phyloP scores from a whole-genome alignment of 163 green algal genomes.

The Scenedesmus sp. region DNA sequence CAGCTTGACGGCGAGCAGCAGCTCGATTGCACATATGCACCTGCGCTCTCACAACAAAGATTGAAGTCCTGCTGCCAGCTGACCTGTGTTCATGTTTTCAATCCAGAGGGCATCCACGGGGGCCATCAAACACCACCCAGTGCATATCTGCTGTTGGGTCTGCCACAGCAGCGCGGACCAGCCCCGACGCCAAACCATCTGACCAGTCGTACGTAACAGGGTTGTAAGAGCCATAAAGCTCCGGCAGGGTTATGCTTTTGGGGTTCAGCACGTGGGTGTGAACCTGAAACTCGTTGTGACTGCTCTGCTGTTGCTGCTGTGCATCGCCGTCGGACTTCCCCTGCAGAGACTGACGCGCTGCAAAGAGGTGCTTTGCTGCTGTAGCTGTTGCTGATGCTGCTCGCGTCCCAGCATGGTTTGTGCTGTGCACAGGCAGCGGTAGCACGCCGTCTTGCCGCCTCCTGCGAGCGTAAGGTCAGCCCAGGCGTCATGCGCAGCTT shows the following conservation, averaged over 20 bases:
- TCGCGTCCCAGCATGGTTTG: slow-evolving; percentile 71
- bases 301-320: background rate
- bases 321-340: background rate
- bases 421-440: slow-evolving; percentile 73
- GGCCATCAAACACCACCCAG: slow-evolving; percentile 90
- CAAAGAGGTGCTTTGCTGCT: slow-evolving; percentile 65
- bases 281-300: background rate
- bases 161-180: slow-evolving; percentile 69
- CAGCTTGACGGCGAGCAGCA: too few relatives aligned
- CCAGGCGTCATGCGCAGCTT: too few relatives aligned
- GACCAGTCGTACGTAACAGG: slow-evolving; percentile 83
- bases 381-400: slow-evolving; percentile 69
- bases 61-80: too few relatives aligned
- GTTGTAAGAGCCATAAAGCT: slow-evolving; percentile 88
- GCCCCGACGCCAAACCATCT: slow-evolving; percentile 76
- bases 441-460: slow-evolving; percentile 83
- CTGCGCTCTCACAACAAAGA: too few relatives aligned
- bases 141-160: slow-evolving; percentile 55
- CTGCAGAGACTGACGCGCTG: background rate
- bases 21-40: too few relatives aligned
- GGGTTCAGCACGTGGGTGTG: slow-evolving; percentile 85
- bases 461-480: slow-evolving; percentile 21
- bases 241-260: slow-evolving; percentile 83
- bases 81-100: slow-evolving; percentile 86
- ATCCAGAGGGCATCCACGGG: slow-evolving; percentile 90